Base-by-base conservation (phyloP, 2,329 filamentous ascomycete genomes). In the Magnaporthiopsis rhizophila region DNA sequence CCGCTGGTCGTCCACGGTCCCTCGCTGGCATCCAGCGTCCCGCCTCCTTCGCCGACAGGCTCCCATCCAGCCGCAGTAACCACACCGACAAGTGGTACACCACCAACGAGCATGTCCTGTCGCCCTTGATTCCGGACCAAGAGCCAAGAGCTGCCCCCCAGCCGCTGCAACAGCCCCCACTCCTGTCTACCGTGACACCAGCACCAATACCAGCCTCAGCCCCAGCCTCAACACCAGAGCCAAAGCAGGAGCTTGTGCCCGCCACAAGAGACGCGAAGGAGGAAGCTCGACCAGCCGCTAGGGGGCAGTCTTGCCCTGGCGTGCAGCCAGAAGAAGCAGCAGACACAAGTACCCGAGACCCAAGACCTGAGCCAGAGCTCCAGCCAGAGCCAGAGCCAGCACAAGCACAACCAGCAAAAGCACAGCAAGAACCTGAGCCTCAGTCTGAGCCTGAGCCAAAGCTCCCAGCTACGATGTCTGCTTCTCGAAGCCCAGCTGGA, bases 11-110 rank as follows among this genome's bases (percentile, higher is more conserved):
- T 21, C 50, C 61, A 6, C 45, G 45, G 12, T 63, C 62, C 18
- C 62, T 63, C 53, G 34, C 62, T 21, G 38, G 13, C 38, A 36
- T 56, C 53, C 53, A 58, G 56, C 34, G 56, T 9, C 53, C 56
- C 3, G 32, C 34, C 28, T 58, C 36, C 60, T 53, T 32, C n/a
- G 34, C 34, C 24, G 62, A 63, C 26, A 34, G 26, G 13, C 30
- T 34, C 34, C 18, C 21, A 11, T 58, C 15, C 11, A 58, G 28
- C 12, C 50, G 45, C 53, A 45, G 30, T 32, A 59, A 63, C 53
- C 30, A 36, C 18, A n/a, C 53, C 30, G 50, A 62, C 26, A 34
- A 62, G 15, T 13, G 36, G 36, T 24, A 61, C n/a, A 38, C 15
- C n/a, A 38, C 15, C 45, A 3, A 18, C 45, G 45, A 53, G 21